Evolutionary conservation across 2,329 filamentous ascomycete species (phyloP), one percentile per base, ranked within the genome.

Genomic region (Trichophyton equinum): DNA sequence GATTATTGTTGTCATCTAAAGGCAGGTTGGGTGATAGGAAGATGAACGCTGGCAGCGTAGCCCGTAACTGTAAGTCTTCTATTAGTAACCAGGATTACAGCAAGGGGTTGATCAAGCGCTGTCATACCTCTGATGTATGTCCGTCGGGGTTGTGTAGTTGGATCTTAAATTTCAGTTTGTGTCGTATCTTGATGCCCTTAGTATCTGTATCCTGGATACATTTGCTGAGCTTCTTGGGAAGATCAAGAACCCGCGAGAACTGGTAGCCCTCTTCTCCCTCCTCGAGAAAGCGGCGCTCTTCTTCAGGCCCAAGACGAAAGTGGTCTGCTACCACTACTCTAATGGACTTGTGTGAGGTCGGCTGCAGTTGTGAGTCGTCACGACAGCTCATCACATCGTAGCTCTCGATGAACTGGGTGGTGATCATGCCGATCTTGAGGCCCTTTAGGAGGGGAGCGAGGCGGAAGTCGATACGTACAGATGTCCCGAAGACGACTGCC

Each of bases 1-100:
- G 81, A 67, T 88, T 86, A 67, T 95, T 94, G 63, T 92, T 83
- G 59, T 95, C 90, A 68, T 94, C 89, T 42, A 96, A 83, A 0
- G 90, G 87, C 68, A 96, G 85, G 69, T 94, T 94, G 0, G 94
- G 92, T 4, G 94, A 99, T 66, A 97, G 96, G 75, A 96, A 96
- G 44, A 99, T 86, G 60, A 90, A 90, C 15, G 97, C 83, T 1
- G 94, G 91, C 36, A 97, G 83, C 47, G 91, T 94, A 55, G 92
- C 92, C 59, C 92, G 87, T 59, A 96, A 83, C 85, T 88, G 65
- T 38, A 40, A 58, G 57, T 38, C 62, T n/a, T 42, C 25, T 63
- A 71, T 60, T 59, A 61, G 51, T 30, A 40, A 57, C 33, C 67
- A 59, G 65, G 62, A 62, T 61, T 57, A 9, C 36, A 18, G 51